Conservation (phyloP, 2,329 filamentous ascomycete species). For the Pyricularia sp. region DNA sequence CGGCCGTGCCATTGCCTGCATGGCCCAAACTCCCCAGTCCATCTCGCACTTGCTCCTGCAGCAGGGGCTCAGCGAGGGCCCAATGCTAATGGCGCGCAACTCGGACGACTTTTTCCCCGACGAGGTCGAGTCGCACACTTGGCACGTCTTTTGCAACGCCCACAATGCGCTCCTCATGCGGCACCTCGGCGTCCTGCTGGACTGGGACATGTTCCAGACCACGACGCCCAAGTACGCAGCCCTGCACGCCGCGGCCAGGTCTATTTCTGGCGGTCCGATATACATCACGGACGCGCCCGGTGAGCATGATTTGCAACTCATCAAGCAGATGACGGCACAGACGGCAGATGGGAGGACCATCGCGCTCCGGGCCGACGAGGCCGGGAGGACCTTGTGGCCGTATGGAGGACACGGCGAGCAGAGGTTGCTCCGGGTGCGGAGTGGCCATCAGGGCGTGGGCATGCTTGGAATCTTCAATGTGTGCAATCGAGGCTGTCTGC, state of each 20-base stretch:
- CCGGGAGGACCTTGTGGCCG: conserved; percentile 58
- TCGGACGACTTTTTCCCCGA: conserved; percentile 88
- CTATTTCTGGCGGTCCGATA: conserved; percentile 80
- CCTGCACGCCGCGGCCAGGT: conserved; percentile 83
- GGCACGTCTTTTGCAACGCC: conserved; percentile 92
- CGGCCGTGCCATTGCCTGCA: conserved; percentile 75
- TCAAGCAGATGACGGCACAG: conserved; percentile 67
- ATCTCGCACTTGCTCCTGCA: conserved; percentile 62
- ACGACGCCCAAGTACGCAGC: conserved; percentile 49
- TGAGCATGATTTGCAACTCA: conserved; percentile 60
- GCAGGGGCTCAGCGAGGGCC: background rate
- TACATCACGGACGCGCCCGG: conserved; percentile 90
- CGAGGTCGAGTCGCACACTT: conserved; percentile 67
- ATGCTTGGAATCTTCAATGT: conserved; percentile 83
- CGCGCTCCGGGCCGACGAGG: conserved; percentile 62
- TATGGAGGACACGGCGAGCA: conserved; percentile 51
- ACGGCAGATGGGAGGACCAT: conserved; percentile 62
- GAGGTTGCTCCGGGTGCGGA: background rate
- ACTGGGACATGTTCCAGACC: conserved; percentile 64
- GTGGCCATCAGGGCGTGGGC: conserved; percentile 41
- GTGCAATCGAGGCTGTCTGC: conserved; percentile 30
- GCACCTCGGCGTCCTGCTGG: conserved; percentile 75
- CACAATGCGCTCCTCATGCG: conserved; percentile 75
- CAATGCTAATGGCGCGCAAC: conserved; percentile 65
- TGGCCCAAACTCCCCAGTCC: conserved; percentile 79